phyloP scores from a whole-genome alignment of 208 protist species.

The Borovskyia barvae region DNA sequence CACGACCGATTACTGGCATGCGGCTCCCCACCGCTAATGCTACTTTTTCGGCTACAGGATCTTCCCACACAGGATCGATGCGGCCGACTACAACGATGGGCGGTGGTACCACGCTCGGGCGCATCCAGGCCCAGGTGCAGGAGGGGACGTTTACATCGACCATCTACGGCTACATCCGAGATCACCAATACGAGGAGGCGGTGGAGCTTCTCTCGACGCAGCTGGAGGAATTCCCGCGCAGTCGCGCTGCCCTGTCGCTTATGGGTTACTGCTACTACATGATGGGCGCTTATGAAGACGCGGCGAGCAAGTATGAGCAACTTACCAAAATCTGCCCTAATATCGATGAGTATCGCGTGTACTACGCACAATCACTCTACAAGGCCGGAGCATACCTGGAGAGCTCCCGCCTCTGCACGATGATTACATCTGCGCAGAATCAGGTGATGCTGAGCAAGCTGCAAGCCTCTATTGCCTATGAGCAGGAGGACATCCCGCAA shows the following conservation, averaged over 20 bases:
- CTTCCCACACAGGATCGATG: constrained; percentile 36
- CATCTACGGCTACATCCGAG: constrained; percentile 93
- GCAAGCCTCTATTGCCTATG: constrained; percentile 91
- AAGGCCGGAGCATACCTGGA: constrained; percentile 93
- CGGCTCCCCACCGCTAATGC: constrained; percentile 42
- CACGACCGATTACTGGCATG: constrained; percentile 62
- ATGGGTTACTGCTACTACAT: constrained; percentile 97
- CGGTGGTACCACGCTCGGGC: constrained; percentile 89
- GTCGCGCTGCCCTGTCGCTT: constrained; percentile 94
- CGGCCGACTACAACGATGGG: constrained; percentile 83
- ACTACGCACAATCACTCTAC: constrained; percentile 95
- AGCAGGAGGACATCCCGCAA: constrained; percentile 90
- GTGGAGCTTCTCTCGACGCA: constrained; percentile 87
- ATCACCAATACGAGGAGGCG: constrained; percentile 94
- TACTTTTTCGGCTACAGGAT: constrained; percentile 30
- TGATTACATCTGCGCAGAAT: constrained; percentile 87
- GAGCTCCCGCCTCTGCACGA: constrained; percentile 74
- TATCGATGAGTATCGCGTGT: constrained; percentile 95
- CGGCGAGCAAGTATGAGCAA: constrained; percentile 90
- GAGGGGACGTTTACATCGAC: constrained; percentile 95
- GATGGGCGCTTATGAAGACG: constrained; percentile 88
- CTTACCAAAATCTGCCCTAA: constrained; percentile 90
- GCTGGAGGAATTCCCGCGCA: constrained; percentile 93
- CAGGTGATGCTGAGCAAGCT: constrained; percentile 82
- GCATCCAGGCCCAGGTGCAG: constrained; percentile 87